A percentile compares a stretch with the other conserved stretches of the same genome.
phyloP scores from a whole-genome alignment of 2,329 filamentous ascomycete species.

The Colletotrichum graminicola region DNA sequence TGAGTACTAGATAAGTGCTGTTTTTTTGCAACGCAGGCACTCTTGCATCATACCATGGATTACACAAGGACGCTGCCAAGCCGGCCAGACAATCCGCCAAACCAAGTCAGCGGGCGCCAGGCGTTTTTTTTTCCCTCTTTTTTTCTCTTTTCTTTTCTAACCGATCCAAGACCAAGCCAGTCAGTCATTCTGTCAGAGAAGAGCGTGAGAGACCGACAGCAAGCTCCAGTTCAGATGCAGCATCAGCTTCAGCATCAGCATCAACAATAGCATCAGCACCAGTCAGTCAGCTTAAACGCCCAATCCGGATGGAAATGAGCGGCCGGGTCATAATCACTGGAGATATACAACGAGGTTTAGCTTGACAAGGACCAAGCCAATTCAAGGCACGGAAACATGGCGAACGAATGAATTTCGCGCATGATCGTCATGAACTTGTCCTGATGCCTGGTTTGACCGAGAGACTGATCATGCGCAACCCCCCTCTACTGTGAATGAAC shows the following conservation, averaged over 20 bases:
- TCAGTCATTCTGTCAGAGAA: not conserved
- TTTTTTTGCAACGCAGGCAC: constrained; percentile 20
- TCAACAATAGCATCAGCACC: constrained; percentile 14
- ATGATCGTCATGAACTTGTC: constrained; percentile 18
- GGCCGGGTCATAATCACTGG: not conserved
- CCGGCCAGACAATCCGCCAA: constrained; percentile 20
- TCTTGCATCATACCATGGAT: constrained; percentile 3
- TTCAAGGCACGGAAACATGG: constrained; percentile 5
- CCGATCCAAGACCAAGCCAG: constrained; percentile 10
- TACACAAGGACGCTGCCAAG: constrained; percentile 20
- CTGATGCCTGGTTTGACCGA: constrained; percentile 31
- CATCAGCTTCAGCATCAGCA: constrained; percentile 22
- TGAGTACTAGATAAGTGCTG: constrained; percentile 4
- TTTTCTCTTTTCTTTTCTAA: no score
- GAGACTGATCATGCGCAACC: constrained; percentile 35
- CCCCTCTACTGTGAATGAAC: constrained; percentile 3
- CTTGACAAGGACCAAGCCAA: not conserved
- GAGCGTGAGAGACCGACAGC: not conserved
- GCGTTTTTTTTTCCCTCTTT: no score
- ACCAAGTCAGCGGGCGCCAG: constrained; percentile 13
- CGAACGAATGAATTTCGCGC: constrained; percentile 7
- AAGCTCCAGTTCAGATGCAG: not conserved
- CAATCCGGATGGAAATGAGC: not conserved
- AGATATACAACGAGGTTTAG: constrained; percentile 1
- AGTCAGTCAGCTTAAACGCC: constrained; percentile 5